Evolutionary conservation across 768 basidiomycete species (phyloP).

Genomic region (Amanita rimosa): DNA sequence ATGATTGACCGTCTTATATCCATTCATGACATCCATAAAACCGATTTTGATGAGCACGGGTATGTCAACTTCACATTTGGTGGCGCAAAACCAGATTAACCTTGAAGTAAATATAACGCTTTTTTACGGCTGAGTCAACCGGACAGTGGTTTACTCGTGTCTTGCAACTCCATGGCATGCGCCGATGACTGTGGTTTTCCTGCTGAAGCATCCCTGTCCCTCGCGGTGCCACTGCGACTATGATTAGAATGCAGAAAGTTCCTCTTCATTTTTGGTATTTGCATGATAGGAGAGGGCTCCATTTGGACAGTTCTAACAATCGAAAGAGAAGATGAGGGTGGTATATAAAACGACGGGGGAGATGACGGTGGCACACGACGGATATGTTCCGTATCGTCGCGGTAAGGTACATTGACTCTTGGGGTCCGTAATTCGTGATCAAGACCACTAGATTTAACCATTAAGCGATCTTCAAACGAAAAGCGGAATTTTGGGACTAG

Average conservation of each 20-base stretch:
- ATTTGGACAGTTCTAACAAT: conserved; percentile 37
- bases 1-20: neutral
- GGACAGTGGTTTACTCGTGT: neutral
- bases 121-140: neutral
- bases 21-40: neutral
- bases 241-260: neutral
- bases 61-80: neutral
- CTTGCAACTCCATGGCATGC: neutral
- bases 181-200: neutral
- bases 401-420: neutral
- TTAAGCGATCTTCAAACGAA: neutral
- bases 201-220: neutral
- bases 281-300: conserved; percentile 44
- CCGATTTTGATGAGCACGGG: neutral
- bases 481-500: neutral
- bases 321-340: conserved; percentile 20
- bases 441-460: neutral
- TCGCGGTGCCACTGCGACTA: neutral
- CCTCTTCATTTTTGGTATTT: conserved; percentile 22
- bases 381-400: conserved; percentile 4
- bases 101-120: neutral
- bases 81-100: neutral
- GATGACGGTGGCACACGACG: conserved; percentile 19
- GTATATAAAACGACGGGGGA: conserved; percentile 23
- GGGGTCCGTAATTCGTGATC: neutral